Base-by-base conservation (phyloP, 129 eudicot genomes). In the Artemisia argyi region DNA sequence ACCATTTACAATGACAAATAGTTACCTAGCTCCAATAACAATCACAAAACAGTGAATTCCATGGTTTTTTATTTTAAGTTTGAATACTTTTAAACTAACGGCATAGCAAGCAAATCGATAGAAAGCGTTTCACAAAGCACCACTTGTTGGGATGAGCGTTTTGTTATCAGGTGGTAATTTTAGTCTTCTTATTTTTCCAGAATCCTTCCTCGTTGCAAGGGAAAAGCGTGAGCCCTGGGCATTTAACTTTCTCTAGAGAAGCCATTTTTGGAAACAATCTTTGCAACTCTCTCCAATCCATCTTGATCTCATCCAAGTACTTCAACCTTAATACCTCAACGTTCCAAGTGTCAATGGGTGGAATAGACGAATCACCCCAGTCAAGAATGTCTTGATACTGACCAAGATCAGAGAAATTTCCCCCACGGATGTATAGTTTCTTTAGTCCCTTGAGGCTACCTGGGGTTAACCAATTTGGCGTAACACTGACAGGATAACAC, bases 341-440 rank as follows among this genome's bases (percentile, higher is more conserved):
- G 2, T 61, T 61, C 88, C 83, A 80, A 8, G 69, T 61, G 11
- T 61, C 75, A 49, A 35, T 66, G 13, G 72, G 52, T 13, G 16
- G 65, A 46, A 47, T 6, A 1, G 39, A n/a, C 3, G 63, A 64
- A 39, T 57, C 78, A 15, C 15, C 42, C n/a, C 53, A 59, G 3
- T 72, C 65, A 8, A 15, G 3, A 11, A 13, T 46, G 13, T 77
- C 83, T 15, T 69, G 62, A 19, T 61, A 64, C n/a, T 68, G 80
- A 18, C 77, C 79, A 10, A 87, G 63, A 58, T 82, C 83, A 8
- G 66, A 30, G 55, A 86, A 73, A 5, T 74, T 6, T 8, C 91
- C 91, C 30, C 88, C 91, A 7, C 88, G 85, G 61, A 86, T 78
- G 70, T 86, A 83, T 1, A 86, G 78, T 57, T 83, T 86, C 79